phyloP scores from a whole-genome alignment of 2,329 filamentous ascomycete species.

The Xylariaceae sp. region DNA sequence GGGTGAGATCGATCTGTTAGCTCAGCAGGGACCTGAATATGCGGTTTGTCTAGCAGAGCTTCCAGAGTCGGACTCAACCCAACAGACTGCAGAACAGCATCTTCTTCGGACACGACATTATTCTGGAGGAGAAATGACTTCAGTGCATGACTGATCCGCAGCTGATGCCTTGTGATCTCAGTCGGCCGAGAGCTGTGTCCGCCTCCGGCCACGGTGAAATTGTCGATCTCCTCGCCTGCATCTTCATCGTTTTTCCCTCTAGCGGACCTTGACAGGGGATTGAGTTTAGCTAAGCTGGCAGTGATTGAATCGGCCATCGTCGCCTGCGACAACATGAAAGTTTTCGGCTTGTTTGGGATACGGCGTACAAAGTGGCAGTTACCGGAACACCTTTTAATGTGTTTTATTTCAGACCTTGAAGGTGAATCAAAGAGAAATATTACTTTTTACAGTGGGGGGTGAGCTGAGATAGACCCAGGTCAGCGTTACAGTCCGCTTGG shows the following conservation, averaged over 20 bases:
- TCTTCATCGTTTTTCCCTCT: slow-evolving; percentile 56
- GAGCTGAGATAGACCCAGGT: neutral
- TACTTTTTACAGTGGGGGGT: neutral
- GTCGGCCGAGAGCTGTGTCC: slow-evolving; percentile 59
- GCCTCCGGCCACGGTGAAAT: slow-evolving; percentile 62
- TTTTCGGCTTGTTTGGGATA: neutral
- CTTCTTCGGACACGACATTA: slow-evolving; percentile 54
- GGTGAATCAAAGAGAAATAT: neutral
- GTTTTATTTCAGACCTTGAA: neutral
- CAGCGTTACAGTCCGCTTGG: slow-evolving; percentile 1
- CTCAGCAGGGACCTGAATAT: slow-evolving; percentile 62
- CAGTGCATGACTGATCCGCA: slow-evolving; percentile 66
- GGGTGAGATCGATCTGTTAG: slow-evolving; percentile 65
- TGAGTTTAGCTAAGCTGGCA: slow-evolving; percentile 47
- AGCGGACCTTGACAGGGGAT: slow-evolving; percentile 45
- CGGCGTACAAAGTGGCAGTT: neutral
- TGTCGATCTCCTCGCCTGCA: slow-evolving; percentile 58
- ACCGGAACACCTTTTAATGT: neutral
- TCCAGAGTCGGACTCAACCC: slow-evolving; percentile 54
- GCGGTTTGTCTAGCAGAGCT: slow-evolving; percentile 61
- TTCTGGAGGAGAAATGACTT: slow-evolving; percentile 62
- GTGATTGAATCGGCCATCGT: slow-evolving; percentile 37
- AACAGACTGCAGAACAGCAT: slow-evolving; percentile 54
- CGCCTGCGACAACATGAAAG: neutral
- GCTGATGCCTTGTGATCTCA: slow-evolving; percentile 56